phyloP scores from a whole-genome alignment of 2,329 filamentous ascomycete genomes.

The Thielaviopsis punctulata region DNA sequence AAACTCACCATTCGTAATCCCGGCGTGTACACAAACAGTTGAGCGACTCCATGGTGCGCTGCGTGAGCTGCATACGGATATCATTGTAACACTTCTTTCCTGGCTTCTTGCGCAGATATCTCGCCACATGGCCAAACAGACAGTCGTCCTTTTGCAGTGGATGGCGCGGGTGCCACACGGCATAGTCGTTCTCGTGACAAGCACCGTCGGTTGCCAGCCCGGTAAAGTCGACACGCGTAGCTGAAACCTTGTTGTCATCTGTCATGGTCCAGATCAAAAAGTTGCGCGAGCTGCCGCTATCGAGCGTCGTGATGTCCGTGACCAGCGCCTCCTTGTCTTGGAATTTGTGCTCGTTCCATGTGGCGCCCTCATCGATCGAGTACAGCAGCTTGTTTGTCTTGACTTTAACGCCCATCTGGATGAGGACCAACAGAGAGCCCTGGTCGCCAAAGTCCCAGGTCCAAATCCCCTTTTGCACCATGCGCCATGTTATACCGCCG shows the following conservation, averaged over 20 bases:
- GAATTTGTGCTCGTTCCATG: slow-evolving; percentile 65
- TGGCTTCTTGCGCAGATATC: slow-evolving; percentile 82
- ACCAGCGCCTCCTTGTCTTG: slow-evolving; percentile 53
- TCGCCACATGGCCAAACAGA: slow-evolving; percentile 77
- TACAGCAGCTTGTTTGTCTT: slow-evolving; percentile 56
- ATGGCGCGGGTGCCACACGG: slow-evolving; percentile 74
- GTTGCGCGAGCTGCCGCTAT: slow-evolving; percentile 75
- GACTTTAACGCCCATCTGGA: slow-evolving; percentile 50
- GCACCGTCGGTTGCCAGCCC: slow-evolving; percentile 50
- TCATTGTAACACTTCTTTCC: slow-evolving; percentile 69
- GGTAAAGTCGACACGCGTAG: slow-evolving; percentile 78
- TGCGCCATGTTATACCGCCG: slow-evolving; percentile 76
- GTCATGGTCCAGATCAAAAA: slow-evolving; percentile 74
- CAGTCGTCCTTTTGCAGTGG: slow-evolving; percentile 64
- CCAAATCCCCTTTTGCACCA: slow-evolving; percentile 73
- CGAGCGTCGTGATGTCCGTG: slow-evolving; percentile 69
- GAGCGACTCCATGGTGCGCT: slow-evolving; percentile 51
- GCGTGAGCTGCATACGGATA: slow-evolving; percentile 34
- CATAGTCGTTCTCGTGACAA: slow-evolving; percentile 61
- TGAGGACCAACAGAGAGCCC: slow-evolving; percentile 80
- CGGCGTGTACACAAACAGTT: slow-evolving; percentile 72
- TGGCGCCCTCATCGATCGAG: slow-evolving; percentile 62
- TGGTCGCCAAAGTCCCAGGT: slow-evolving; percentile 94
- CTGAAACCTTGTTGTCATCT: slow-evolving; percentile 40
- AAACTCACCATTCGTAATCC: slow-evolving; percentile 79